phyloP scores from a whole-genome alignment of 1,284 basidiomycete species.

The Retiboletus flavoniger region DNA sequence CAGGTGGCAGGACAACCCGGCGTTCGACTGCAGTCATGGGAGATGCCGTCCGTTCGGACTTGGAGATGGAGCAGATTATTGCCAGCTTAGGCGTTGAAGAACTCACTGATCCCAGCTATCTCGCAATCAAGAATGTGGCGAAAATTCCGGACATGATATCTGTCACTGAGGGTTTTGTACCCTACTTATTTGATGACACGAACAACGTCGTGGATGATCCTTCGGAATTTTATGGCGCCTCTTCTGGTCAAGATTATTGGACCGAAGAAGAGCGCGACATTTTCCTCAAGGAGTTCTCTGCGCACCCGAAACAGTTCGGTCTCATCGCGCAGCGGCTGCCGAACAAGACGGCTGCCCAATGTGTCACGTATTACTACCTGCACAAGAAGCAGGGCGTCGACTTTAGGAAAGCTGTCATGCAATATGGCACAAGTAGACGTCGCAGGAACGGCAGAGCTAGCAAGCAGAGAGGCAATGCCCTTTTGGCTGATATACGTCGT shows the following conservation, averaged over 20 bases:
- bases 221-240: constrained; percentile 71
- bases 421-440: constrained; percentile 64
- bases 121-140: constrained; percentile 87
- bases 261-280: constrained; percentile 81
- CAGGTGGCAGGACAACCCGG: constrained; percentile 63
- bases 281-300: constrained; percentile 81
- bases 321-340: constrained; percentile 79
- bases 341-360: constrained; percentile 86
- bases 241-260: constrained; percentile 79
- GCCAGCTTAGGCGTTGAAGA: constrained; percentile 91
- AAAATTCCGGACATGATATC: constrained; percentile 90
- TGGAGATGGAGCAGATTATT: constrained; percentile 97
- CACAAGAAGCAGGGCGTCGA: constrained; percentile 89
- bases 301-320: constrained; percentile 92
- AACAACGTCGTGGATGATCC: constrained; percentile 83
- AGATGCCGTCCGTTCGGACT: constrained; percentile 90
- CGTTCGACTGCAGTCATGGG: constrained; percentile 71
- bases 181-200: constrained; percentile 78
- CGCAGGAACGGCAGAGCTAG: constrained; percentile 56
- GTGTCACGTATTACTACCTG: constrained; percentile 92
- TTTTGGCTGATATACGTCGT: constrained; percentile 74
- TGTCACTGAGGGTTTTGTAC: constrained; percentile 59
- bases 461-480: constrained; percentile 74
- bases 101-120: constrained; percentile 85
- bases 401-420: constrained; percentile 74